Evolutionary conservation across 78 protist genomes (phyloP).

Genomic region (Speleostelium caveatum): DNA sequence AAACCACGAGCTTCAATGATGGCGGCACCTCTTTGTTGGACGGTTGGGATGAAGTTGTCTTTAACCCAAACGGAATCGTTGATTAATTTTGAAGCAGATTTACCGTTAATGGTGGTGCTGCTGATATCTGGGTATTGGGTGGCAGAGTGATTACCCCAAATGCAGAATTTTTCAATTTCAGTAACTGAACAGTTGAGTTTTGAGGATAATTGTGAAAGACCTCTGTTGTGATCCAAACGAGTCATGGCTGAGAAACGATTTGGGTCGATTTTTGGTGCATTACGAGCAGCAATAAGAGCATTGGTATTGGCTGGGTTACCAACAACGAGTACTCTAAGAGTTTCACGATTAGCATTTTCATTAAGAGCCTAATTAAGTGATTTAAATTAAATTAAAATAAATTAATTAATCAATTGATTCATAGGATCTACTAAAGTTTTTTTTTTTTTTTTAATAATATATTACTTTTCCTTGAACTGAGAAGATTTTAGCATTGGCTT

Average conservation of each 20-base stretch:
- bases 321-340: constrained; percentile 89
- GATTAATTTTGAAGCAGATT: constrained; percentile 6
- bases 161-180: constrained; percentile 79
- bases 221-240: constrained; percentile 97
- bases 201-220: constrained; percentile 64
- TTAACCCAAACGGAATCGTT: constrained; percentile 80
- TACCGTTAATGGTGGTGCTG: constrained; percentile 65
- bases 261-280: constrained; percentile 85
- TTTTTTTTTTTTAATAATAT: no score
- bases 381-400: no score
- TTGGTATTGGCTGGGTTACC: constrained; percentile 99
- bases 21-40: constrained; percentile 96
- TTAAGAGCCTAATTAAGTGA: no score
- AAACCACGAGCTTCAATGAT: constrained; percentile 88
- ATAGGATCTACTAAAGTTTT: no score
- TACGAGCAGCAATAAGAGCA: constrained; percentile 79
- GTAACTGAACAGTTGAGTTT: constrained; percentile 9
- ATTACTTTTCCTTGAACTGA: constrained; percentile 91
- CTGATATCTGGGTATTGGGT: constrained; percentile 87
- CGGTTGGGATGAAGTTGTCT: constrained; percentile 83
- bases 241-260: constrained; percentile 86
- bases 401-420: no score
- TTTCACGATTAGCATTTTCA: constrained; percentile 62
- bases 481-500: constrained; percentile 93
- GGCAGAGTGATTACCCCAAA: constrained; percentile 98